Base-by-base conservation (phyloP, 2,329 filamentous ascomycete species). In the Apiospora pterosperma region DNA sequence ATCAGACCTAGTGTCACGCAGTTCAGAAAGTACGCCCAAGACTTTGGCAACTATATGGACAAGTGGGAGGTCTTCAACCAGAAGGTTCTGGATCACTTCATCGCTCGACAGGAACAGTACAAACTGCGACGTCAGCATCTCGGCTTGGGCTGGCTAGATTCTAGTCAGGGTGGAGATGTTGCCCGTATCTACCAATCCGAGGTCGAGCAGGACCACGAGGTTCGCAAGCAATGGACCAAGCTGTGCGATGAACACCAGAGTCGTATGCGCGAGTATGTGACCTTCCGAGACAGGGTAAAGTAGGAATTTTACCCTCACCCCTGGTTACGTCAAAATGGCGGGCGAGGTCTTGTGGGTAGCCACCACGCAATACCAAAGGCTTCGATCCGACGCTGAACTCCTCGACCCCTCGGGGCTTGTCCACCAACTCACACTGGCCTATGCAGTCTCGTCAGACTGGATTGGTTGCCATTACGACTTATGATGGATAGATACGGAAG, bases 161-260 rank as follows among this genome's bases (percentile, higher is more conserved):
- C 76, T 10, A n/a, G 62, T 5, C 23, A 52, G 19, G 73, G 74
- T 1, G 75, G 82, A 28, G 78, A 83, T 42, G 67, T 69, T 1
- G 87, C 85, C 0, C 73, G 79, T 19, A 82, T 85, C 63, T 93
- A 93, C 73, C 74, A 87, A 65, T 78, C 78, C 41, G 86, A 85
- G 73, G 76, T 90, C 63, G 83, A 85, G 68, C 86, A 92, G 75
- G 91, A 93, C 72, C 84, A 87, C 67, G 79, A 81, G 59, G 85
- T 92, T 5, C 80, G 88, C 64, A 81, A 81, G 70, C 82, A 84
- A 64, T 92, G 90, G 89, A 77, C 77, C 36, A 75, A 82, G 10
- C 86, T 86, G 8, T 86, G 84, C 66, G 83, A 86, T 52, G 82
- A 82, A 66, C 90, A 93, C 71, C 82, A 85, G 64, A 75, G 80